These are phyloP conservation scores for Trichoderma sp. DNA, from an alignment of 2,329 filamentous ascomycete species.

Conservation along the genomic window DNA sequence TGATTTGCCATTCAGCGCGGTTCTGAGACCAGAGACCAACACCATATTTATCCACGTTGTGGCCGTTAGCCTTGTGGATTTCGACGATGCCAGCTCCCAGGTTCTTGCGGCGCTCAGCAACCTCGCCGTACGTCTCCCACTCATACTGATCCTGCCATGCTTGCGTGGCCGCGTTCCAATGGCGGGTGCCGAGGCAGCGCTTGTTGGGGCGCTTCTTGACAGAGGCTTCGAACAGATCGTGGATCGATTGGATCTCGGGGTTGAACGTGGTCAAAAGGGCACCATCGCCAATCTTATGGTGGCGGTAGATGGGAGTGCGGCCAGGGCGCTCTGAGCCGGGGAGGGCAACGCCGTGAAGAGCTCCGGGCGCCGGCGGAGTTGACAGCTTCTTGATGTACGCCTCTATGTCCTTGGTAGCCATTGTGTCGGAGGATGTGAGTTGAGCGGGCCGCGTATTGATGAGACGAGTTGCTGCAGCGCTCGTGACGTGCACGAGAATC, in stretches of 20 bases:
- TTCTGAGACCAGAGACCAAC: slow-evolving; percentile 87
- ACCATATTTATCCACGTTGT: slow-evolving; percentile 64
- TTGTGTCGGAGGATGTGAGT: slow-evolving; percentile 27
- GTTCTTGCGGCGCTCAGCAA: slow-evolving; percentile 77
- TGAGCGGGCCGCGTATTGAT: slow-evolving; percentile 7
- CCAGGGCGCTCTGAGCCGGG: slow-evolving; percentile 73
- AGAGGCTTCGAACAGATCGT: slow-evolving; percentile 77
- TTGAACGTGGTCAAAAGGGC: slow-evolving; percentile 72
- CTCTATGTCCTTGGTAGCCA: slow-evolving; percentile 39
- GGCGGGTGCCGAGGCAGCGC: slow-evolving; percentile 76
- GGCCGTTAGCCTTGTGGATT: slow-evolving; percentile 72
- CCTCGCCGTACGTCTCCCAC: slow-evolving; percentile 81
- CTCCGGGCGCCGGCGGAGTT: slow-evolving; percentile 68
- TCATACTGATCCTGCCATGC: slow-evolving; percentile 72
- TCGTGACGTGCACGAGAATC: slow-evolving; percentile 14
- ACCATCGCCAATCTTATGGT: slow-evolving; percentile 75
- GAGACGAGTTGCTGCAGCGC: slow-evolving; percentile 3
- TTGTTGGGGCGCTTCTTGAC: slow-evolving; percentile 64
- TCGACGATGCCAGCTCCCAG: slow-evolving; percentile 84
- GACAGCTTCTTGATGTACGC: slow-evolving; percentile 57
- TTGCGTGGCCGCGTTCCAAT: slow-evolving; percentile 75
- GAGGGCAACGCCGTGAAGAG: slow-evolving; percentile 76
- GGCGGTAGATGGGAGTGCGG: slow-evolving; percentile 76
- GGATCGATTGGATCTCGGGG: slow-evolving; percentile 68
- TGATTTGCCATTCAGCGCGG: slow-evolving; percentile 83